phyloP scores from a whole-genome alignment of 2,329 filamentous ascomycete genomes.

The Aspergillus brasiliensis region DNA sequence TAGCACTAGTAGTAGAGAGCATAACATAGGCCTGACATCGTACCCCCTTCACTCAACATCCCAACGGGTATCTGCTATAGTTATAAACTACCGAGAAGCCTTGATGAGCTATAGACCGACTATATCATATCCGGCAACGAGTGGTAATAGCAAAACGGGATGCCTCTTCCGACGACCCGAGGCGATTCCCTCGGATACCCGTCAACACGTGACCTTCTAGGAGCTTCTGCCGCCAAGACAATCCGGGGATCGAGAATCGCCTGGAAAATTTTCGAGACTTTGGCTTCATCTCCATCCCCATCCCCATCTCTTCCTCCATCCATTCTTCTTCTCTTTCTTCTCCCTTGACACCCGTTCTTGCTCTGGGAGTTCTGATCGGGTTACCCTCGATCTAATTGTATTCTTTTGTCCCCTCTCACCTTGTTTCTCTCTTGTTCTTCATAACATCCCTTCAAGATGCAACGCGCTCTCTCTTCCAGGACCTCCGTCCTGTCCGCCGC shows the following conservation, averaged over 20 bases:
- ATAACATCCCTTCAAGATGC: constrained; percentile 66
- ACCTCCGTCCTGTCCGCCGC: constrained; percentile 73
- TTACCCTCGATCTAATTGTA: constrained; percentile 24
- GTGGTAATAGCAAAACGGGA: too few species aligned
- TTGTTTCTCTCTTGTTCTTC: constrained; percentile 24
- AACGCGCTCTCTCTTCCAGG: constrained; percentile 87
- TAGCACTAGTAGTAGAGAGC: too few species aligned
- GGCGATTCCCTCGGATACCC: constrained; percentile 29
- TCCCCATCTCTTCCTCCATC: constrained; percentile 31
- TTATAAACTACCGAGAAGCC: too few species aligned
- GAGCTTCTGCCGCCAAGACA: constrained; percentile 47
- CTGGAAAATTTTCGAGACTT: constrained; percentile 47
- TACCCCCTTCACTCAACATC: too few species aligned
- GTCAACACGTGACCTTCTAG: constrained; percentile 46
- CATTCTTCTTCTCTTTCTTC: constrained; percentile 34
- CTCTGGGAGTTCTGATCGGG: constrained; percentile 39
- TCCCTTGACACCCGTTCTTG: constrained; percentile 34
- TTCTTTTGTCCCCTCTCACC: constrained; percentile 24
- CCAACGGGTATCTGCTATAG: too few species aligned
- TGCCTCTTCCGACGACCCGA: constrained; percentile 26
- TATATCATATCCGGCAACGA: too few species aligned
- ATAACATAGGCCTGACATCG: too few species aligned
- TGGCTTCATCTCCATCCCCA: constrained; percentile 38
- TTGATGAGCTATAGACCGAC: too few species aligned
- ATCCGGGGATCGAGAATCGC: constrained; percentile 43